Base-by-base conservation (phyloP, 1,139 yeast species). In the Yamadazyma diospyri region DNA sequence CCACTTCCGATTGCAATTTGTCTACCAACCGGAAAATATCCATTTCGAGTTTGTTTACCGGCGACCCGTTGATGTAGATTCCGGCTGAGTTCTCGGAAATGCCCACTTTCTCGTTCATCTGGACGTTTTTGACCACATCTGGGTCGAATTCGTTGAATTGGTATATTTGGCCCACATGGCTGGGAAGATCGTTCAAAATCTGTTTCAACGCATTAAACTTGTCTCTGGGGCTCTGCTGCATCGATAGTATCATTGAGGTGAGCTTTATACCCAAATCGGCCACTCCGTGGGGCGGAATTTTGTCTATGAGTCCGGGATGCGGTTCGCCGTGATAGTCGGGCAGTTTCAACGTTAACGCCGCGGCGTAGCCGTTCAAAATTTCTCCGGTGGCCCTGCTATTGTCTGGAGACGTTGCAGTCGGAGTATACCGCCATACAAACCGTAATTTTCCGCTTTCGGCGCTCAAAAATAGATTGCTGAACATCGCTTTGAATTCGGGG, bases 401-500 rank as follows among this genome's bases (percentile, higher is more conserved):
- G 27, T 75, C 77, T 6, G 50, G 41, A 2, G 31, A 38, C 1
- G 27, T 29, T 5, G 24, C 17, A 3, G 33, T 23, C 2, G 55
- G 76, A 6, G 76, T 66, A 46, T 86, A 81, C 44, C 97, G 70
- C 82, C 95, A 76, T 3, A 81, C 72, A 52, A 85, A 82, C 37
- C 86, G 69, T 20, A 88, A 54, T 47, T 85, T 84, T 0, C 86
- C 94, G 1, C 62, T 54, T 6, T 59, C 50, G 0, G 95, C 83
- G 36, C 82, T 77, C 28, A 73, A 72, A 40, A 67, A 69, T 36
- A 92, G 58, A 37, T 76, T 72, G 16, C 64, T 55, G 43, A 86
- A 79, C 61, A 84, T 81, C 3, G 58, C 60, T 9, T 61, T 60
- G 48, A 87, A 83, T 4, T 61, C 56, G 1, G 52, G 55, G 11